These are phyloP conservation scores for Inonotus hispidus DNA, from an alignment of 1,284 basidiomycete species.

Conservation along the genomic window DNA sequence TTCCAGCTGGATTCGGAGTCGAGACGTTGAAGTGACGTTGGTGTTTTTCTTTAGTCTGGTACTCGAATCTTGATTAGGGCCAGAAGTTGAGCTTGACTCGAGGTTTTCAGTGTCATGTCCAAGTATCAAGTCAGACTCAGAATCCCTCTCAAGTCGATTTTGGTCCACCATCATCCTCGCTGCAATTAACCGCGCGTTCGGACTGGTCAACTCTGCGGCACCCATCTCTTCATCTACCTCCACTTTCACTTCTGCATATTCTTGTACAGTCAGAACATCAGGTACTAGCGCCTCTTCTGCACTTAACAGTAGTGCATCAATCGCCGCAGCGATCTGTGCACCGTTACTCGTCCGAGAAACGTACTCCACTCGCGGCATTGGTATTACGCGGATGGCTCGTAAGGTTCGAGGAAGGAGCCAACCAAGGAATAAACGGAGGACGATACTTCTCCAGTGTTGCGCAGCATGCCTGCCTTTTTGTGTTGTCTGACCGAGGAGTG, in stretches of 20 bases:
- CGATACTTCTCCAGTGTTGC: constrained; percentile 23
- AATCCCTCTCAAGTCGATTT: background rate
- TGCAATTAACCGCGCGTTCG: constrained; percentile 2
- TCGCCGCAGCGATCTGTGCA: constrained; percentile 30
- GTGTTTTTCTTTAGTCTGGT: constrained; percentile 14
- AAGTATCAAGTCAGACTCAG: background rate
- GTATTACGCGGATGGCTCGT: constrained; percentile 32
- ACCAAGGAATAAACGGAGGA: constrained; percentile 31
- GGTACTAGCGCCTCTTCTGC: constrained; percentile 33
- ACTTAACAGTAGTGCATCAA: constrained; percentile 35
- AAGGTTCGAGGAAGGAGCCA: constrained; percentile 40
- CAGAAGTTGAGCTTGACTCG: background rate
- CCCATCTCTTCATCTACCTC: constrained; percentile 27
- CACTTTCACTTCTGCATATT: constrained; percentile 38
- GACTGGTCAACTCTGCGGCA: background rate
- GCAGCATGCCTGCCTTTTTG: constrained; percentile 19
- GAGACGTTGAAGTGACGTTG: constrained; percentile 28
- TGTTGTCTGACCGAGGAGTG: constrained; percentile 20
- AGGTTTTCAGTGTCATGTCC: background rate
- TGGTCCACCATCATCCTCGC: background rate
- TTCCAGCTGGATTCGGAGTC: constrained; percentile 36
- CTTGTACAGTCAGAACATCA: constrained; percentile 37
- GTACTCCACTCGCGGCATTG: constrained; percentile 42
- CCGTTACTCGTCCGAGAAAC: constrained; percentile 24
- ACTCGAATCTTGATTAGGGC: too few species aligned